Evolutionary conservation across 2,329 filamentous ascomycete genomes (phyloP).

Genomic region (Fusarium sp.): DNA sequence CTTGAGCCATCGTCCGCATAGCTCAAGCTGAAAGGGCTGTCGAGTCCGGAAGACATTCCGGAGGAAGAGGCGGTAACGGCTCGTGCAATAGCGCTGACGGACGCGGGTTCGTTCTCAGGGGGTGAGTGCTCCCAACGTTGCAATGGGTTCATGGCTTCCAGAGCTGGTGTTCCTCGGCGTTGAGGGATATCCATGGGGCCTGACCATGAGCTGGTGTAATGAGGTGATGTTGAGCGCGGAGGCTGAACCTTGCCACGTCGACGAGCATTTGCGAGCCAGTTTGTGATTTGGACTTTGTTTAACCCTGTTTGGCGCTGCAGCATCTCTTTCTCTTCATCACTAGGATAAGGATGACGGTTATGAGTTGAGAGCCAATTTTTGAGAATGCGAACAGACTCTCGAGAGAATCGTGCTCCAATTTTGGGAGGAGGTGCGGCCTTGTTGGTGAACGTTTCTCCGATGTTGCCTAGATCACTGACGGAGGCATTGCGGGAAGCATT

Average conservation of each 20-base stretch:
- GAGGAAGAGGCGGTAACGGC: conserved; percentile 65
- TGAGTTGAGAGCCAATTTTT: conserved; percentile 88
- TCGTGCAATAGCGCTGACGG: conserved; percentile 65
- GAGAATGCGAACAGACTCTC: conserved; percentile 80
- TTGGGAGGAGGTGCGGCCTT: conserved; percentile 60
- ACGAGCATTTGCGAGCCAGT: conserved; percentile 92
- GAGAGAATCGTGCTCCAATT: conserved; percentile 79
- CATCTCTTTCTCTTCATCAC: conserved; percentile 84
- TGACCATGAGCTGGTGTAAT: conserved; percentile 66
- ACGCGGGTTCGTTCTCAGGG: conserved; percentile 68
- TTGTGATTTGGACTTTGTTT: conserved; percentile 84
- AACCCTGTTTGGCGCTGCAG: conserved; percentile 82
- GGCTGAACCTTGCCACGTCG: conserved; percentile 80
- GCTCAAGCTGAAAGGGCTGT: conserved; percentile 66
- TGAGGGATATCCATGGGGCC: conserved; percentile 79
- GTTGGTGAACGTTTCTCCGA: conserved; percentile 41
- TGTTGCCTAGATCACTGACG: conserved; percentile 41
- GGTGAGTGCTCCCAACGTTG: conserved; percentile 69
- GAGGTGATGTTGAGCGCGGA: conserved; percentile 74
- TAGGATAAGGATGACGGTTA: conserved; percentile 85
- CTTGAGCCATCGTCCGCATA: conserved; percentile 70
- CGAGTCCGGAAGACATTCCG: conserved; percentile 62
- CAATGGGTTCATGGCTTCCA: conserved; percentile 64
- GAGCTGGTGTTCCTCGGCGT: conserved; percentile 63
- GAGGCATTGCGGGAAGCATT: conserved; percentile 43